These are phyloP conservation scores for Glycine tomentella DNA, from an alignment of 306 rosid species.

Conservation along the genomic window DNA sequence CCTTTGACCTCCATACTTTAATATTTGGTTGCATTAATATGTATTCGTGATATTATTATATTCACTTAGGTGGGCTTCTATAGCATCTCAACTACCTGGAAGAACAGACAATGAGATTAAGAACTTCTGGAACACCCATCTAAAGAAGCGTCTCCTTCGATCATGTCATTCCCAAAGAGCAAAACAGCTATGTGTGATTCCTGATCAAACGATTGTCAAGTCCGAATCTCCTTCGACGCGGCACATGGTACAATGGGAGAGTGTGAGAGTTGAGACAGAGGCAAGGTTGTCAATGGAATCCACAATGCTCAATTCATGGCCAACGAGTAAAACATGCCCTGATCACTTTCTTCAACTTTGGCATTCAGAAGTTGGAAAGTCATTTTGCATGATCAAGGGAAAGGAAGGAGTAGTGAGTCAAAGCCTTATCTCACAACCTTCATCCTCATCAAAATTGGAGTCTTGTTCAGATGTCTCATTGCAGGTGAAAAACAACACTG, in stretches of 20 bases:
- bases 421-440: constrained; percentile 43
- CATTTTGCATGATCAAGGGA: constrained; percentile 53
- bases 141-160: constrained; percentile 57
- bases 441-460: constrained; percentile 45
- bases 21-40: constrained; percentile 33
- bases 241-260: constrained; percentile 68
- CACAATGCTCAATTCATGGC: constrained; percentile 43
- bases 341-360: constrained; percentile 65
- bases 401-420: constrained; percentile 36
- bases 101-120: constrained; percentile 77
- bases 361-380: constrained; percentile 62
- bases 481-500: constrained; percentile 39
- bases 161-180: constrained; percentile 38
- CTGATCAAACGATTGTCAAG: constrained; percentile 27
- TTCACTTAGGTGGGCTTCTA: constrained; percentile 65
- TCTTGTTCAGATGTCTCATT: constrained; percentile 53
- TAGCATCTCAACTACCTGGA: constrained; percentile 67
- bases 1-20: not conserved
- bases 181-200: constrained; percentile 20
- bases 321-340: constrained; percentile 34
- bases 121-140: constrained; percentile 75
- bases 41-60: constrained; percentile 12
- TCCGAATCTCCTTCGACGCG: constrained; percentile 52
- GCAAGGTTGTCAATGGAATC: constrained; percentile 62
- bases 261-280: constrained; percentile 69